Conservation (phyloP, 768 basidiomycete species). For the Rhizopogon vinicolor region DNA sequence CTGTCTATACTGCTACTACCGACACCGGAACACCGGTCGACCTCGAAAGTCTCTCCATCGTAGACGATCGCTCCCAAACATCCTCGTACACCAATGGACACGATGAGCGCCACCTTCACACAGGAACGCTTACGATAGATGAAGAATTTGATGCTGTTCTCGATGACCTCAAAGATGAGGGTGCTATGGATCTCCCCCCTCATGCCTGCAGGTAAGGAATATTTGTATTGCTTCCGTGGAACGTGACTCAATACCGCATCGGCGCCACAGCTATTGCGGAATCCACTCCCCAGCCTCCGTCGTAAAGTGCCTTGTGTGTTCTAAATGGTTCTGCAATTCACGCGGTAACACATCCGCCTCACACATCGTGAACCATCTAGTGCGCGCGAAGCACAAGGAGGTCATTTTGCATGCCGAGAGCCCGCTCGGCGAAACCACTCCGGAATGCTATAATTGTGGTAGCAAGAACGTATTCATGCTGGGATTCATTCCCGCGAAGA, state of each 20-base stretch:
- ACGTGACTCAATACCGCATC: slow-evolving; percentile 2
- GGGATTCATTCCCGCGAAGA: slow-evolving; percentile 98
- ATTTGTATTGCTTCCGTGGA: neutral
- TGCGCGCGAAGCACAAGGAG: slow-evolving; percentile 98
- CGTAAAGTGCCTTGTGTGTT: slow-evolving; percentile 89
- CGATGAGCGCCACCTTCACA: slow-evolving; percentile 22
- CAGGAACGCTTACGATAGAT: slow-evolving; percentile 40
- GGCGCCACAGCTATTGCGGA: slow-evolving; percentile 78
- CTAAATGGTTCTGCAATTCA: slow-evolving; percentile 99
- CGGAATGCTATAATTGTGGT: slow-evolving; percentile 99
- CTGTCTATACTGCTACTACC: slow-evolving; percentile 74
- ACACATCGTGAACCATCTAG: slow-evolving; percentile 98
- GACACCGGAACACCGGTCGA: slow-evolving; percentile 55
- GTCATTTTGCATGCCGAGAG: slow-evolving; percentile 95
- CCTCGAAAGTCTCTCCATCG: slow-evolving; percentile 61
- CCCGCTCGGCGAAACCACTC: slow-evolving; percentile 94
- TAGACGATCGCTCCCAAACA: slow-evolving; percentile 52
- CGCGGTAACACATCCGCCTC: slow-evolving; percentile 97
- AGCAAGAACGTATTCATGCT: slow-evolving; percentile 99
- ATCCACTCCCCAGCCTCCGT: slow-evolving; percentile 97
- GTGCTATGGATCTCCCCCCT: slow-evolving; percentile 72
- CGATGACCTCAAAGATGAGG: slow-evolving; percentile 85
- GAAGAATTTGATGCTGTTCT: slow-evolving; percentile 90
- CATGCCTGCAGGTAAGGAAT: slow-evolving; percentile 89
- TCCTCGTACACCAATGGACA: slow-evolving; percentile 32